Base-by-base conservation (phyloP, 1,284 basidiomycete species). In the Veloboletus limbatus region DNA sequence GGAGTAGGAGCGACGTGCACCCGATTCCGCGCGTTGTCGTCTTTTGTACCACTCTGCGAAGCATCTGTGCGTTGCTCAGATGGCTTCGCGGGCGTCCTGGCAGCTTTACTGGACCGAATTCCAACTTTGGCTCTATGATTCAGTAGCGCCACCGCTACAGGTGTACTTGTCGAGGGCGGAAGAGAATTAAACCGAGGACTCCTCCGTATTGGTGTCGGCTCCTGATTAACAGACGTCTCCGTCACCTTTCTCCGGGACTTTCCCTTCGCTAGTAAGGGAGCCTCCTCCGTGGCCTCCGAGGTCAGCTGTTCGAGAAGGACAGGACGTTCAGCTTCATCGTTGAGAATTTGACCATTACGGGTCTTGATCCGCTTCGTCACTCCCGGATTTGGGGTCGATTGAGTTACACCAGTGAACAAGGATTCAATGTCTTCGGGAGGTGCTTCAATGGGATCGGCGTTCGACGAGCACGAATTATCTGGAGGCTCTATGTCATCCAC, bases 301-400 rank as follows among this genome's bases (percentile, higher is more conserved):
- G 30, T 22, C 4, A 56, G 25, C 17, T 57, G 32, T 25, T 48
- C 47, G 9, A 63, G 28, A 27, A 48, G 53, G 28, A 62, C 48
- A 27, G 53, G 57, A 3, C 11, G 46, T 32, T 57, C 51, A 17
- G 47, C 42, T 21, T 46, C 59, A 27, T 48, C 40, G 14, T 44
- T 44, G 9, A 53, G 53, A 18, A 63, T 49, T 34, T 55, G 57
- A 3, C 70, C 72, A 24, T 62, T 43, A 13, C 70, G 62, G 33
- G 66, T 60, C 58, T 67, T 72, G 61, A 74, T 69, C 43, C 65
- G 65, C 43, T 61, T 63, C 17, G 60, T 53, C 8, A 66, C 56
- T 11, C 68, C 60, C 6, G 61, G 56, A 11, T 59, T 60, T 26
- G 64, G 57, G 1, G 54, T 54, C 7, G 54, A 59, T 10, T 52